Percentiles rank a stretch among this genome's conserved stretches.
Conservation (phyloP, 2,329 filamentous ascomycete genomes). For the Ambrosiella cleistominuta region DNA sequence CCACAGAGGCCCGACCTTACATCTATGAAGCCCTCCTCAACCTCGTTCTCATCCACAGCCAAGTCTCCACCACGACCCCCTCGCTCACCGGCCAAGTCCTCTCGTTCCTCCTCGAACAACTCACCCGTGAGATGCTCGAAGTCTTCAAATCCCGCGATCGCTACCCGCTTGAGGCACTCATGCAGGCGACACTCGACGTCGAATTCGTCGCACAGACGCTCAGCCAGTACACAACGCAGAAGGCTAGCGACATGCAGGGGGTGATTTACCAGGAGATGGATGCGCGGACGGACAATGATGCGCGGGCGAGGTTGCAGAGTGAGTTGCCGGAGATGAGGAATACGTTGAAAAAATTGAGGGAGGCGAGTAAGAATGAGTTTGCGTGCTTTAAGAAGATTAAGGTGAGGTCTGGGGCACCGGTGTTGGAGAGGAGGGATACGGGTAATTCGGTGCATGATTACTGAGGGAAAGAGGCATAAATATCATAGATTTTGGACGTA, state of each 20-base stretch:
- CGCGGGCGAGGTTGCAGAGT: constrained; percentile 59
- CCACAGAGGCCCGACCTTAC: constrained; percentile 67
- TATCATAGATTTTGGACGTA: neutral
- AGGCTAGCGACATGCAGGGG: constrained; percentile 63
- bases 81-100: constrained; percentile 66
- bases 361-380: constrained; percentile 72
- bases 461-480: neutral
- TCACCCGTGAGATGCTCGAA: constrained; percentile 61
- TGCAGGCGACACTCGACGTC: constrained; percentile 94
- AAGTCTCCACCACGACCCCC: constrained; percentile 63
- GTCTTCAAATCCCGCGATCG: constrained; percentile 51
- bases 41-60: constrained; percentile 80
- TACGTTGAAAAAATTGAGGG: constrained; percentile 66
- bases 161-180: constrained; percentile 66
- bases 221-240: constrained; percentile 71
- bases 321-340: constrained; percentile 81
- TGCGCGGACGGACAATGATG: constrained; percentile 72
- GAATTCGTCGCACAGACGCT: constrained; percentile 94
- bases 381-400: constrained; percentile 60
- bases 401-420: constrained; percentile 17
- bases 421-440: constrained; percentile 11
- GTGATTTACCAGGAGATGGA: constrained; percentile 88
- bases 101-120: constrained; percentile 69
- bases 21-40: constrained; percentile 73
- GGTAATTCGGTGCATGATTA: constrained; percentile 2